phyloP scores from a whole-genome alignment of 2,329 filamentous ascomycete species.

The Geosmithia putterillii region DNA sequence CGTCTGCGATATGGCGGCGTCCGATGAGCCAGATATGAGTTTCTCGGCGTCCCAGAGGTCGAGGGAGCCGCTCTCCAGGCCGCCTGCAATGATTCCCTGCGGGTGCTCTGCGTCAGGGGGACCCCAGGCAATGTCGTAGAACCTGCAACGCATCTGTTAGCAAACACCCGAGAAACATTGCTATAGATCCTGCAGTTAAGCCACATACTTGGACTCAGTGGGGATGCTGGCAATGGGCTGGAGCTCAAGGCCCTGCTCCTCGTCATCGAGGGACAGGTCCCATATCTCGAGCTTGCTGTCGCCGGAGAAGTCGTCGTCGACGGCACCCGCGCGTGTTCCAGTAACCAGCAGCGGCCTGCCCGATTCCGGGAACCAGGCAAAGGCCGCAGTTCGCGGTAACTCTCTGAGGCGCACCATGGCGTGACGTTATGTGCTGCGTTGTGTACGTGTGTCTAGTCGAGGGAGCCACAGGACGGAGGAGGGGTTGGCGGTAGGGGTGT shows the following conservation, averaged over 20 bases:
- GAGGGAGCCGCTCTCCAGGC: constrained; percentile 85
- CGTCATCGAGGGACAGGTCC: constrained; percentile 76
- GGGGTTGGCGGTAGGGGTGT: not conserved
- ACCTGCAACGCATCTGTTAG: constrained; percentile 38
- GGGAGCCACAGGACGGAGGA: constrained; percentile 3
- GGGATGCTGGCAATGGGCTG: constrained; percentile 73
- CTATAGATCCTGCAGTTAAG: constrained; percentile 3
- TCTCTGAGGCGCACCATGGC: constrained; percentile 92
- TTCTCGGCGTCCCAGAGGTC: constrained; percentile 85
- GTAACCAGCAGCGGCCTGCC: constrained; percentile 76
- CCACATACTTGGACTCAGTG: constrained; percentile 72
- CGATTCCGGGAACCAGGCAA: constrained; percentile 85
- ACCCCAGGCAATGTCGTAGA: constrained; percentile 95
- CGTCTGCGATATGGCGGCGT: constrained; percentile 76
- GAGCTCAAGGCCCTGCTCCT: constrained; percentile 67
- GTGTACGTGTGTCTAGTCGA: constrained; percentile 7
- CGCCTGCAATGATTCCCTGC: constrained; percentile 85
- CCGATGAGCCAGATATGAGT: constrained; percentile 41
- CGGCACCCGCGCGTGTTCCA: constrained; percentile 86
- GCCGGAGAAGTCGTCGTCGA: constrained; percentile 94
- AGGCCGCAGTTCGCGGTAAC: constrained; percentile 91
- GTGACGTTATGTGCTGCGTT: constrained; percentile 8
- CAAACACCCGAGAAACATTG: constrained; percentile 2
- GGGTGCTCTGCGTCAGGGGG: constrained; percentile 67
- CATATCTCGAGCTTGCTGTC: constrained; percentile 94